These are phyloP conservation scores for Ophiocordyceps camponoti-saundersi DNA, from an alignment of 2,329 filamentous ascomycete genomes.

Conservation along the genomic window DNA sequence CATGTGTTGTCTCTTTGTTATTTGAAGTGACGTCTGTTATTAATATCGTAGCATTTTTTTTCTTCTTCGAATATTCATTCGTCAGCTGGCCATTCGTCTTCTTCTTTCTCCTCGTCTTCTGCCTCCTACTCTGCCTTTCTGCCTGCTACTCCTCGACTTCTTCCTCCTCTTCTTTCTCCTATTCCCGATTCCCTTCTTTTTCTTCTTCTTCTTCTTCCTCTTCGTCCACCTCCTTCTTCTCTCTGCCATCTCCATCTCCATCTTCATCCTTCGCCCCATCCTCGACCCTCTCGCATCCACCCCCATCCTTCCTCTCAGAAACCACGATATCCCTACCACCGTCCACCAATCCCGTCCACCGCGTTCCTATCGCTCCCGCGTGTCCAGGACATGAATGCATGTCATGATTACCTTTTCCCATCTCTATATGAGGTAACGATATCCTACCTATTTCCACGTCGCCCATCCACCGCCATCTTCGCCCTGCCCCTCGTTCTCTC, in stretches of 20 bases:
- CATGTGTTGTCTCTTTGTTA: too few species aligned
- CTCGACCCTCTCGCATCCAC: too few species aligned
- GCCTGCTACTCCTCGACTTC: not conserved
- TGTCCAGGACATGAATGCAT: not conserved
- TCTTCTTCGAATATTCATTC: too few species aligned
- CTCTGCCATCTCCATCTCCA: not conserved
- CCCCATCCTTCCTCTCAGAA: too few species aligned
- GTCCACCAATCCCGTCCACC: not conserved
- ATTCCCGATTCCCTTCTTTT: not conserved
- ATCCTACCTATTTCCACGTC: not conserved
- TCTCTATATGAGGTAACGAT: not conserved
- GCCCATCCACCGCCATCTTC: not conserved
- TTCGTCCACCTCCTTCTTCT: not conserved
- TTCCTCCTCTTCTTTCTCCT: not conserved
- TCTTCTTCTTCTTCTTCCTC: not conserved
- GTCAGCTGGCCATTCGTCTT: too few species aligned
- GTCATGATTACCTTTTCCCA: not conserved
- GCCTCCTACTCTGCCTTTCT: not conserved
- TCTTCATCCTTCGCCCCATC: not conserved
- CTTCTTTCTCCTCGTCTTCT: too few species aligned
- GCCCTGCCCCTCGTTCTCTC: too few species aligned
- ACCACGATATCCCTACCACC: too few species aligned
- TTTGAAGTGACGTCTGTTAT: too few species aligned
- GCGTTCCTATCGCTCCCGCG: not conserved
- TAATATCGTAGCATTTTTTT: too few species aligned